These are phyloP conservation scores for Eimeria maxima DNA, from an alignment of 169 alveolate genomes.

Conservation along the genomic window DNA sequence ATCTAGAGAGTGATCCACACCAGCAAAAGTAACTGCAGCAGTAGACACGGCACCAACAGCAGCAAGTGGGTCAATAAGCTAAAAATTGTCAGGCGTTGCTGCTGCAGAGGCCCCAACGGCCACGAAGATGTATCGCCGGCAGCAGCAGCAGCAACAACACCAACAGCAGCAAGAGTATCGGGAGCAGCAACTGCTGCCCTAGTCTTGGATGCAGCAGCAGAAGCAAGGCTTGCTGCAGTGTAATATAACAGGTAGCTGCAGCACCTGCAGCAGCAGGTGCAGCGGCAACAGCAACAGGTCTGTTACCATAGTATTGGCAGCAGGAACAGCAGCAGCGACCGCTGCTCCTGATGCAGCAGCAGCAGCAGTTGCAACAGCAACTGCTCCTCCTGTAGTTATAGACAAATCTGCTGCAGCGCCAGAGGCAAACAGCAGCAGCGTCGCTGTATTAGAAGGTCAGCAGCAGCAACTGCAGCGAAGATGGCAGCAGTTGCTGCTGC, in stretches of 20 bases:
- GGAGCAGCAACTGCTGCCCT: slow-evolving; percentile 21
- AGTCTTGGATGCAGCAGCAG: not conserved
- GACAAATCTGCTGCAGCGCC: not conserved
- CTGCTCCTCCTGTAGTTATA: not conserved
- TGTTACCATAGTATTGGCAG: not conserved
- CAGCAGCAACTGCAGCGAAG: slow-evolving; percentile 64
- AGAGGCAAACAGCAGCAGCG: not conserved
- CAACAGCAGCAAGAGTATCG: slow-evolving; percentile 8
- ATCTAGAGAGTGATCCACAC: not conserved
- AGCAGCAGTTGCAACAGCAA: slow-evolving; percentile 22
- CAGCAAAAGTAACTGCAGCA: slow-evolving; percentile 24
- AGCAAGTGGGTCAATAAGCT: not conserved
- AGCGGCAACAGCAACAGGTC: not conserved
- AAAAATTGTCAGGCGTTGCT: not conserved
- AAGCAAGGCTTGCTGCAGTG: not conserved
- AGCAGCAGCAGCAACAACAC: too few species aligned
- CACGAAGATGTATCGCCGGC: not conserved
- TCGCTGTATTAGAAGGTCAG: not conserved
- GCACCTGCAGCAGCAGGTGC: slow-evolving; percentile 47
- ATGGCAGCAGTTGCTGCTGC: slow-evolving; percentile 70
- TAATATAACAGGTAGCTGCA: not conserved
- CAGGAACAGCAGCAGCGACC: not conserved
- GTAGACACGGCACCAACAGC: not conserved
- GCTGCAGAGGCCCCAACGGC: not conserved
- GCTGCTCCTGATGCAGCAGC: slow-evolving; percentile 14